These are phyloP conservation scores for Hypholoma fasciculare DNA, from an alignment of 768 basidiomycete genomes.

Conservation along the genomic window DNA sequence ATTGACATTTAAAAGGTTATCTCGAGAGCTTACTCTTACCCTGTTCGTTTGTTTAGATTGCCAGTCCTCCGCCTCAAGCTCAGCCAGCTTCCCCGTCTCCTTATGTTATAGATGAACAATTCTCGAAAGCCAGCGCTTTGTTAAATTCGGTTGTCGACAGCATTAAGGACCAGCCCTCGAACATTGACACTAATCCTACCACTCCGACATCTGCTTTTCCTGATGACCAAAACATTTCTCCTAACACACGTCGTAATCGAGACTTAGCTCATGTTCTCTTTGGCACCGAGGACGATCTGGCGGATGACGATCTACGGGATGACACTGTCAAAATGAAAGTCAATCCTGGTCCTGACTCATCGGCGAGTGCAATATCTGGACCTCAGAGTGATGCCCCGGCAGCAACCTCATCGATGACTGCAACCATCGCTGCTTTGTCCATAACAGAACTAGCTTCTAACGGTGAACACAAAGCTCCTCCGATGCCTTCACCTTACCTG, in stretches of 20 bases:
- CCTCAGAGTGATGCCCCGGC: neutral
- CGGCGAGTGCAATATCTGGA: neutral
- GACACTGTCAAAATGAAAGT: slow-evolving; percentile 2
- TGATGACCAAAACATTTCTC: slow-evolving; percentile 39
- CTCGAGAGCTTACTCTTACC: neutral
- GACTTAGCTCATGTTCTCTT: slow-evolving; percentile 81
- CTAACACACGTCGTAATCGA: slow-evolving; percentile 61
- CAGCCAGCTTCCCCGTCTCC: slow-evolving; percentile 38
- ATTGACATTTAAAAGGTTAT: slow-evolving; percentile 7
- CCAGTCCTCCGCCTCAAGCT: slow-evolving; percentile 56
- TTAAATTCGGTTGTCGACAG: slow-evolving; percentile 61
- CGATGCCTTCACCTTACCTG: slow-evolving; percentile 30
- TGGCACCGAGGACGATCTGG: slow-evolving; percentile 45
- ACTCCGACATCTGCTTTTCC: slow-evolving; percentile 14
- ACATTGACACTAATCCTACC: slow-evolving; percentile 19
- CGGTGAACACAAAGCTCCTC: slow-evolving; percentile 22
- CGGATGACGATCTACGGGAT: slow-evolving; percentile 15
- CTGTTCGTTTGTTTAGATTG: slow-evolving; percentile 40
- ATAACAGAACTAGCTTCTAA: slow-evolving; percentile 12
- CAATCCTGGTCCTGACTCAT: neutral
- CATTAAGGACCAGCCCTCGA: slow-evolving; percentile 39
- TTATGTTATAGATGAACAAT: slow-evolving; percentile 44
- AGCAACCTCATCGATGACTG: neutral
- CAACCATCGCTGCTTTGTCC: neutral
- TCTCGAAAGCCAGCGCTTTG: slow-evolving; percentile 62